Evolutionary conservation across 306 rosid genomes (phyloP).

Genomic region (Echinosophora koreensis): DNA sequence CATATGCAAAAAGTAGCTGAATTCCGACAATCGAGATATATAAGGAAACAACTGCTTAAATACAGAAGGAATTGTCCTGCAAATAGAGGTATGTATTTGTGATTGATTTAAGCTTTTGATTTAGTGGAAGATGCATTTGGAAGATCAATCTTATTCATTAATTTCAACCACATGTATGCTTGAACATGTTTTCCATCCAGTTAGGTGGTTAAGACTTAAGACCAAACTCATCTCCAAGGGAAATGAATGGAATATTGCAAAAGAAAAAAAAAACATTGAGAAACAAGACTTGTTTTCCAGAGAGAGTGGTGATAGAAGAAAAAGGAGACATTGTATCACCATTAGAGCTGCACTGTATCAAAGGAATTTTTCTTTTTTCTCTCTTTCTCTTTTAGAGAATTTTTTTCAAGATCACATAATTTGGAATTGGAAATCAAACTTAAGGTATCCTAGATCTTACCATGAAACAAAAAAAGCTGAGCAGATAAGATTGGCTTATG

Average conservation of each 20-base stretch:
- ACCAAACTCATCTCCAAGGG: slow-evolving; percentile 31
- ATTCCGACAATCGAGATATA: too few relatives aligned
- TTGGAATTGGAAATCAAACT: slow-evolving; percentile 20
- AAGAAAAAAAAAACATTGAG: not conserved
- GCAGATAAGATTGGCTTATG: slow-evolving; percentile 20
- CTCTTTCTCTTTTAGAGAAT: not conserved
- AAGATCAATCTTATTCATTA: slow-evolving; percentile 54
- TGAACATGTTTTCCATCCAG: slow-evolving; percentile 55
- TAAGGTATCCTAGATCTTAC: slow-evolving; percentile 24
- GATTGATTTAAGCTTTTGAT: slow-evolving; percentile 49
- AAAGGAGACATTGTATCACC: not conserved
- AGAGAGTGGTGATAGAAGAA: not conserved
- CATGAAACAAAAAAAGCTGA: not conserved
- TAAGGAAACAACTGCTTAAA: not conserved
- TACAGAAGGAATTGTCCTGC: too few relatives aligned
- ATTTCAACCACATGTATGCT: slow-evolving; percentile 50
- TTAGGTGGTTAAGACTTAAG: slow-evolving; percentile 46
- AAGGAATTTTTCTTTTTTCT: not conserved
- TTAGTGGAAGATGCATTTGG: slow-evolving; percentile 67
- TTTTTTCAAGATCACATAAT: not conserved
- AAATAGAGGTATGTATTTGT: too few relatives aligned
- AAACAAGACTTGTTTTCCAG: too few relatives aligned
- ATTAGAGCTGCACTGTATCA: slow-evolving; percentile 10
- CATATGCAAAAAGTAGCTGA: too few relatives aligned
- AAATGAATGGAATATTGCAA: not conserved